Base-by-base conservation (phyloP, 768 basidiomycete species). In the Filobasidium floriforme region DNA sequence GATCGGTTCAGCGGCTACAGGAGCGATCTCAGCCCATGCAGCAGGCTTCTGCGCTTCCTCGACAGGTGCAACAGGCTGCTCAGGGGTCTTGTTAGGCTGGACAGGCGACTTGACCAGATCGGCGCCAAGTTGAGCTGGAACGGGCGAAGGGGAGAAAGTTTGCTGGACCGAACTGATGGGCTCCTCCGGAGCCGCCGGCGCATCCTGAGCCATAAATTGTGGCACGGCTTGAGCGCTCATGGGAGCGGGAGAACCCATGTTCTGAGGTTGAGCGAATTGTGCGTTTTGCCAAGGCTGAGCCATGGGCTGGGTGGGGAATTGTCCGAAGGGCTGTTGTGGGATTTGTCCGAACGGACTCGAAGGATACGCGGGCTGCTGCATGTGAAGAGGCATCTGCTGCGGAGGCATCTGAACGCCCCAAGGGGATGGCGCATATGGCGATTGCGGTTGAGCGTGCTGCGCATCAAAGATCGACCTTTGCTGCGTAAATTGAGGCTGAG, bases 351-450 rank as follows among this genome's bases (percentile, higher is more conserved):
- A 60, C 22, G 63, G 71, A 41, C 60, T 66, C 11, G 54, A 24
- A 32, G 44, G 43, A 60, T 28, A 65, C n/a, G 1, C 26, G 1
- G 65, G 69, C 11, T 52, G 60, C 41, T 64, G 67, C 57, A 65
- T 49, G 10, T 57, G 60, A 66, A 26, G 67, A 37, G 18, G 57
- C 37, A 60, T 19, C 26, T 60, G 64, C 41, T 60, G 64, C 19
- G 57, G 57, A 7, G 66, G 60, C 11, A 32, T 70, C 52, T 73
- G 75, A 12, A 66, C 54, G 18, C 61, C 71, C 76, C 76, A 74
- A 1, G 74, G 74, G 26, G 72, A 74, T 44, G 63, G 22, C 18
- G 55, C 41, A 10, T 37, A 29, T 15, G 72, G 76, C n/a, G 71
- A 65, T 9, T 60, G 64, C 11, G 57, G 49, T 43, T 65, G 63